Percentiles rank a stretch among this genome's conserved stretches.
Conservation (phyloP, 2,329 filamentous ascomycete genomes). For the Xylaria sp. region DNA sequence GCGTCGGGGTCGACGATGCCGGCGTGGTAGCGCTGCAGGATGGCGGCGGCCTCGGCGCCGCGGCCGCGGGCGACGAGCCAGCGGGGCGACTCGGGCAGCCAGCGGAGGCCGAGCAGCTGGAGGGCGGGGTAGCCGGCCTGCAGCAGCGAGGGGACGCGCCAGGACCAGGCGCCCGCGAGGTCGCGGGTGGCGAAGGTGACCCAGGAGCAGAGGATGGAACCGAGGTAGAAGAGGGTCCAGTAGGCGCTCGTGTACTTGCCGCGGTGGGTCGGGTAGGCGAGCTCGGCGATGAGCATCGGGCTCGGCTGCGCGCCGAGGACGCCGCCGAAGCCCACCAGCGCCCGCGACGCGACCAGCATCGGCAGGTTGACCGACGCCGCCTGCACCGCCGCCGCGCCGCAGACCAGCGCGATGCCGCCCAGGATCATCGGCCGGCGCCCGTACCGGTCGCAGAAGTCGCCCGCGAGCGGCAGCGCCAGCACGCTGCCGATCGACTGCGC, state of each 20-base stretch:
- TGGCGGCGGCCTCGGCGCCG: slow-evolving; percentile 34
- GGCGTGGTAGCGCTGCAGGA: slow-evolving; percentile 38
- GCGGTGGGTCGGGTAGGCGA: slow-evolving; percentile 41
- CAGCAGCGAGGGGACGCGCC: slow-evolving; percentile 39
- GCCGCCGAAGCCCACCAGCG: slow-evolving; percentile 43
- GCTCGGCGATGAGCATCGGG: slow-evolving; percentile 40
- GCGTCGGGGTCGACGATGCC: slow-evolving; percentile 51
- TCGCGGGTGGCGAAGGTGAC: not conserved
- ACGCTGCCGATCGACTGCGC: slow-evolving; percentile 36
- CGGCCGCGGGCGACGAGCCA: slow-evolving; percentile 38
- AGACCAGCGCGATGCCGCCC: slow-evolving; percentile 39
- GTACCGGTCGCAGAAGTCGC: slow-evolving; percentile 37
- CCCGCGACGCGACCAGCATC: slow-evolving; percentile 41
- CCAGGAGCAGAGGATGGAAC: slow-evolving; percentile 18
- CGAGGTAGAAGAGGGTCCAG: slow-evolving; percentile 42
- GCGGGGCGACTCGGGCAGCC: slow-evolving; percentile 39
- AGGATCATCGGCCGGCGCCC: slow-evolving; percentile 33
- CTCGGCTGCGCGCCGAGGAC: slow-evolving; percentile 45
- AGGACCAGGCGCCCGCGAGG: slow-evolving; percentile 26
- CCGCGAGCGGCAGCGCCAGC: slow-evolving; percentile 41
- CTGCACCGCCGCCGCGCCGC: slow-evolving; percentile 42
- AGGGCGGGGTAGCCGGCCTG: slow-evolving; percentile 29
- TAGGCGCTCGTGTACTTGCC: slow-evolving; percentile 39
- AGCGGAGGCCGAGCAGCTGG: slow-evolving; percentile 18
- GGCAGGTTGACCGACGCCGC: slow-evolving; percentile 40